A percentile compares a stretch with the other conserved stretches of the same genome.
Conservation (phyloP, 2,329 filamentous ascomycete genomes). For the Phaeoacremonium minimum region DNA sequence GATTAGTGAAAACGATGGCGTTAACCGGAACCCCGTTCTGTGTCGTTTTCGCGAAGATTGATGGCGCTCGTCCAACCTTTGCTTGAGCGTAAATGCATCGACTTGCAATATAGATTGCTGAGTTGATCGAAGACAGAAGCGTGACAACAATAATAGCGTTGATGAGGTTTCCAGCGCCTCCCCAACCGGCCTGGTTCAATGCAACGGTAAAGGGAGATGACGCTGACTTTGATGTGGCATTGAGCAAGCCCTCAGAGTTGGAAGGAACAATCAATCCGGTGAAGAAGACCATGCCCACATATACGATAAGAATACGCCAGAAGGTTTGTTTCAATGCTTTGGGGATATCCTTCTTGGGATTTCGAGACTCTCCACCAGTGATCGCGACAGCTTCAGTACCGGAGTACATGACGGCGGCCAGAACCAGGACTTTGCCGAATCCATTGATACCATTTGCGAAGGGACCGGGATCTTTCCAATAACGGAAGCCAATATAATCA, state of each 20-base stretch:
- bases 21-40: slow-evolving; percentile 30
- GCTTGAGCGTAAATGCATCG: slow-evolving; percentile 51
- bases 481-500: slow-evolving; percentile 15
- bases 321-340: slow-evolving; percentile 16
- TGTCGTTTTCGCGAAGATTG: slow-evolving; percentile 46
- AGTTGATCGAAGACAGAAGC: slow-evolving; percentile 45
- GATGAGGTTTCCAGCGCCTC: slow-evolving; percentile 48
- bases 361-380: slow-evolving; percentile 20
- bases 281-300: slow-evolving; percentile 45
- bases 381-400: slow-evolving; percentile 16
- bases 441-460: slow-evolving; percentile 14
- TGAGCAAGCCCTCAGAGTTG: slow-evolving; percentile 44
- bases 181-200: slow-evolving; percentile 46
- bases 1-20: slow-evolving; percentile 10
- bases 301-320: slow-evolving; percentile 28
- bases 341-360: slow-evolving; percentile 38
- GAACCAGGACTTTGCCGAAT: slow-evolving; percentile 15
- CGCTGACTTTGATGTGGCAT: slow-evolving; percentile 38
- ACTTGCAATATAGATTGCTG: slow-evolving; percentile 50
- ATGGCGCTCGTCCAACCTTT: slow-evolving; percentile 45
- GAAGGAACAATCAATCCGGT: slow-evolving; percentile 50
- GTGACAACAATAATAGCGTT: slow-evolving; percentile 50
- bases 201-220: slow-evolving; percentile 47
- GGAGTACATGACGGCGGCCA: slow-evolving; percentile 15
- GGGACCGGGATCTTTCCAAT: slow-evolving; percentile 12